These are phyloP conservation scores for Ceratocystis cubensis DNA, from an alignment of 2,329 filamentous ascomycete genomes.

Conservation along the genomic window DNA sequence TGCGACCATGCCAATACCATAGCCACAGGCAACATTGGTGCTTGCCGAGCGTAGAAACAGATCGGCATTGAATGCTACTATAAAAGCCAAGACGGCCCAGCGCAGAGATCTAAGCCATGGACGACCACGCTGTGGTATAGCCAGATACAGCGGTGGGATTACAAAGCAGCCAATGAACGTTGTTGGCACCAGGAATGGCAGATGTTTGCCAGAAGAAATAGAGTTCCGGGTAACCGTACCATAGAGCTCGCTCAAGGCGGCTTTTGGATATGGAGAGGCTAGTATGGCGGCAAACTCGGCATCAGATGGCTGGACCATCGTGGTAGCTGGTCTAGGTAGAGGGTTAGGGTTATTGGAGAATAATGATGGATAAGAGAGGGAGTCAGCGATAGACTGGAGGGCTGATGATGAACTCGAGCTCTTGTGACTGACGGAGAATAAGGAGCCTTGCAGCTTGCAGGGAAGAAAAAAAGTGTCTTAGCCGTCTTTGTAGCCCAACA, in stretches of 20 bases:
- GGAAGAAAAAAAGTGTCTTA: background rate
- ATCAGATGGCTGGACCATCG: conserved; percentile 9
- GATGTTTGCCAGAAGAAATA: conserved; percentile 31
- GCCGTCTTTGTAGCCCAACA: background rate
- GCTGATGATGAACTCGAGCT: background rate
- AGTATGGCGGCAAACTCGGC: conserved; percentile 12
- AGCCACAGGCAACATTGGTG: conserved; percentile 39
- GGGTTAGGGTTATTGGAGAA: background rate
- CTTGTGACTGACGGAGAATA: background rate
- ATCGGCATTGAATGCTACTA: conserved; percentile 35
- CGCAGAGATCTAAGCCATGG: conserved; percentile 30
- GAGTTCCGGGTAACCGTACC: conserved; percentile 29
- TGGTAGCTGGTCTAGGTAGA: background rate
- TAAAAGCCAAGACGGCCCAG: conserved; percentile 37
- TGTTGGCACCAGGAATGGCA: conserved; percentile 42
- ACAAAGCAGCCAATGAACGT: conserved; percentile 36
- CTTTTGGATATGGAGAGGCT: conserved; percentile 16
- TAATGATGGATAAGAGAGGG: background rate
- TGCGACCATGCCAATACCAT: conserved; percentile 38
- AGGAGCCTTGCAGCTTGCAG: background rate
- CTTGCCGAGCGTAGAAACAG: conserved; percentile 35
- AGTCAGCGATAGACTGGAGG: background rate
- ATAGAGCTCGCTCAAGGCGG: conserved; percentile 26
- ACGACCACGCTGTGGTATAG: conserved; percentile 44
- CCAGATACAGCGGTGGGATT: conserved; percentile 42